Conservation (phyloP, 108 stramenopile genomes). For the Pseudonitzschia multistriata region DNA sequence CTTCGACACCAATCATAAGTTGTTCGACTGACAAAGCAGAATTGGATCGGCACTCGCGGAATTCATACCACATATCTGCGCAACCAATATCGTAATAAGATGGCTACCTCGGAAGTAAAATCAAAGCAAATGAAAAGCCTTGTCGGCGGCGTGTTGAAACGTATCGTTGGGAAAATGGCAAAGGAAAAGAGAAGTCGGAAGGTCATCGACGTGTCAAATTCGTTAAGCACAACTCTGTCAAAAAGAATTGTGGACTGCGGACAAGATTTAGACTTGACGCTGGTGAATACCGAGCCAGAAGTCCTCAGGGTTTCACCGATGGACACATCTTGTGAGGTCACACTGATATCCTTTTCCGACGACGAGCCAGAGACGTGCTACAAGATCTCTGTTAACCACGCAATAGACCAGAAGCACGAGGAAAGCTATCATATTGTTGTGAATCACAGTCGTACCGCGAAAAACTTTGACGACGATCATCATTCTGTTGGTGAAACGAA, state of each 20-base stretch:
- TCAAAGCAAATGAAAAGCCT: background rate
- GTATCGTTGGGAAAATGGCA: background rate
- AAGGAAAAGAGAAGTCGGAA: background rate
- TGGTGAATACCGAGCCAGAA: background rate
- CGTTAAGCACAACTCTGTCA: background rate
- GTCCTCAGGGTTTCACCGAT: conserved; percentile 12
- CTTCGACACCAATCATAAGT: no score
- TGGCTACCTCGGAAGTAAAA: background rate
- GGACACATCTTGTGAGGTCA: conserved; percentile 12
- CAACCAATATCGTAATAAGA: no score
- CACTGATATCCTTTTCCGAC: background rate
- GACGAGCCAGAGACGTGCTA: background rate
- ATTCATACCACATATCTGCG: no score
- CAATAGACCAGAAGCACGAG: background rate
- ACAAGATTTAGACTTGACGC: background rate
- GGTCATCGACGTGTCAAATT: background rate
- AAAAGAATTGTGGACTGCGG: background rate
- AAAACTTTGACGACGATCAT: background rate
- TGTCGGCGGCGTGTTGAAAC: background rate
- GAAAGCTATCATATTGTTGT: background rate
- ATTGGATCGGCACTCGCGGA: no score
- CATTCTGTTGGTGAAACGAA: background rate
- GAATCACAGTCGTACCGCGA: background rate
- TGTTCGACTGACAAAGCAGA: no score
- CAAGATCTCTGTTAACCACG: background rate